These are phyloP conservation scores for Aspergillus texensis DNA, from an alignment of 2,329 filamentous ascomycete genomes.

Conservation along the genomic window DNA sequence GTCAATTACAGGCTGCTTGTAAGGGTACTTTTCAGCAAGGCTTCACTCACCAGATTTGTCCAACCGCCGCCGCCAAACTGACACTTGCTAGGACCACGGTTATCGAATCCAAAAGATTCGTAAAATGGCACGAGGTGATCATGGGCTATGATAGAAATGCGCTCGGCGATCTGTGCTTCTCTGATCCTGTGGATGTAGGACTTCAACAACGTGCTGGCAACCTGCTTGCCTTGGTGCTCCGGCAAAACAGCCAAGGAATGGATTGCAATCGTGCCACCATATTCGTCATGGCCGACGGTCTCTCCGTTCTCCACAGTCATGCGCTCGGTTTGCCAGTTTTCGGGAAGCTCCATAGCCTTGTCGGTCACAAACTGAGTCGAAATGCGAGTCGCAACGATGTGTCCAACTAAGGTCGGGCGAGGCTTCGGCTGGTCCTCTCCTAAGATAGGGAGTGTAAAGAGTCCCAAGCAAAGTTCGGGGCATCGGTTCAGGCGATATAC, in stretches of 20 bases:
- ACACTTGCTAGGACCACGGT: slow-evolving; percentile 68
- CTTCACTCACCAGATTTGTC: slow-evolving; percentile 71
- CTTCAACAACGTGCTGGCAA: slow-evolving; percentile 74
- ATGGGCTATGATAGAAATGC: slow-evolving; percentile 75
- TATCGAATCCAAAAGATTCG: slow-evolving; percentile 71
- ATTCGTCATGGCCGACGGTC: slow-evolving; percentile 69
- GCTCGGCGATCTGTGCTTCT: slow-evolving; percentile 68
- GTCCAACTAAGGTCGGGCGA: slow-evolving; percentile 68
- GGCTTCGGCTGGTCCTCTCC: slow-evolving; percentile 61
- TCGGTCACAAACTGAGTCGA: slow-evolving; percentile 68
- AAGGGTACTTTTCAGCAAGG: background rate
- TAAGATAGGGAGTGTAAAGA: slow-evolving; percentile 67
- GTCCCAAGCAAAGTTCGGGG: slow-evolving; percentile 74
- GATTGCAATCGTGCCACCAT: slow-evolving; percentile 73
- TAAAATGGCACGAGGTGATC: slow-evolving; percentile 76
- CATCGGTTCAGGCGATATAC: slow-evolving; percentile 74
- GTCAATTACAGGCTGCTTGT: slow-evolving; percentile 14
- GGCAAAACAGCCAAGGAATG: slow-evolving; percentile 83
- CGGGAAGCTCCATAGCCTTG: slow-evolving; percentile 72
- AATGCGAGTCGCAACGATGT: slow-evolving; percentile 76
- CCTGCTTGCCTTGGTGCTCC: slow-evolving; percentile 70
- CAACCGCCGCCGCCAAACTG: slow-evolving; percentile 78
- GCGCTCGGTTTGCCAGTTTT: slow-evolving; percentile 62
- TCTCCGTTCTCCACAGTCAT: slow-evolving; percentile 44
- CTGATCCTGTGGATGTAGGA: slow-evolving; percentile 78